Percentiles rank a stretch among this genome's conserved stretches.
phyloP scores from a whole-genome alignment of 768 basidiomycete genomes.

The Termitomyces sp. region DNA sequence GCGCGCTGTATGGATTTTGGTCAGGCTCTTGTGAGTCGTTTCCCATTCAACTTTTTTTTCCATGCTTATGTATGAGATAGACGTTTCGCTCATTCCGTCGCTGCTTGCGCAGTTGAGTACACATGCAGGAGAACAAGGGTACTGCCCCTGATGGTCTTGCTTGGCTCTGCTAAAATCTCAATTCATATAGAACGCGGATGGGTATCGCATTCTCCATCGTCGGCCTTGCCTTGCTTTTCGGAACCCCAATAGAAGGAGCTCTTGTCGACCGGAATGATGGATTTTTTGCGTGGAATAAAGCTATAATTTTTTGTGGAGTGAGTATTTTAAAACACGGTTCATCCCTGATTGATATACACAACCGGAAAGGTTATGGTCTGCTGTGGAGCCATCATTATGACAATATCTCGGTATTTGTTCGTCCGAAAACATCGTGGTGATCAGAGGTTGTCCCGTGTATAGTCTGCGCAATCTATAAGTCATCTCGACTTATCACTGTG shows the following conservation, averaged over 20 bases:
- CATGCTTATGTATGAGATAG: conserved; percentile 15
- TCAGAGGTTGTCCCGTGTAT: conserved; percentile 4
- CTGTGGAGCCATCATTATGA: conserved; percentile 13
- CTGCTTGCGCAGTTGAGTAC: conserved; percentile 30
- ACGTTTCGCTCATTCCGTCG: conserved; percentile 34
- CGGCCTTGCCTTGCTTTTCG: conserved; percentile 37
- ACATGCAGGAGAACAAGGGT: conserved; percentile 33
- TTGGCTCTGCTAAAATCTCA: not conserved
- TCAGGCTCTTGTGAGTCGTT: conserved; percentile 44
- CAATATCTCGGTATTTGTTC: conserved; percentile 15
- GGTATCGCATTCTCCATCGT: conserved; percentile 43
- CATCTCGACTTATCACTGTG: not conserved
- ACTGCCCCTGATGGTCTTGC: not conserved
- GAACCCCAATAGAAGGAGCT: conserved; percentile 46
- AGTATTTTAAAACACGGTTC: conserved; percentile 2
- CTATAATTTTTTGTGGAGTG: conserved; percentile 40
- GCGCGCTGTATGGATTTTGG: conserved; percentile 47
- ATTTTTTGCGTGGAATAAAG: conserved; percentile 27
- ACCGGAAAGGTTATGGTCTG: conserved; percentile 12
- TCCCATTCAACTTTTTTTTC: no score
- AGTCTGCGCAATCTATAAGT: not conserved
- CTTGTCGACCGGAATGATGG: conserved; percentile 24
- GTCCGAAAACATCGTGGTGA: conserved; percentile 8
- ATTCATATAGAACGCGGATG: conserved; percentile 33
- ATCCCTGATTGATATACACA: not conserved